phyloP scores from a whole-genome alignment of 1,139 yeast species.

The Casaregolazyma suthepensis region DNA sequence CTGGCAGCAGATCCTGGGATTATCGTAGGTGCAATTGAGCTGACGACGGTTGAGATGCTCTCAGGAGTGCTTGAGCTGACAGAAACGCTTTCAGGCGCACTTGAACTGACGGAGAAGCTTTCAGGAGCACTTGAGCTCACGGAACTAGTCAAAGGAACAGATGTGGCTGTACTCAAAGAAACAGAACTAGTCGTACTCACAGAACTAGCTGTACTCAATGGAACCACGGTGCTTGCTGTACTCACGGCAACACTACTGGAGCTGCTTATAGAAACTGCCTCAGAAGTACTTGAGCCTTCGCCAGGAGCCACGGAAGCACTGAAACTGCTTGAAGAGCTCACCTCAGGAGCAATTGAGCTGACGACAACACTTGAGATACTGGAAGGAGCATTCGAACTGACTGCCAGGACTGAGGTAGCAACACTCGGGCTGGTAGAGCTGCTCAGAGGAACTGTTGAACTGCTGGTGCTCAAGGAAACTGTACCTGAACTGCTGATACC shows the following conservation, averaged over 20 bases:
- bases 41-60: too few relatives aligned
- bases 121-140: too few relatives aligned
- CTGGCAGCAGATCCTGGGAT: background rate
- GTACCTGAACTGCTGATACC: too few relatives aligned
- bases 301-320: background rate
- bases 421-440: background rate
- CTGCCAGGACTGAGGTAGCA: background rate
- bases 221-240: too few relatives aligned
- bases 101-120: too few relatives aligned
- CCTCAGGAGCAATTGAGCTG: background rate
- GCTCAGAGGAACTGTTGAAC: background rate
- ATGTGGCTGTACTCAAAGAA: too few relatives aligned
- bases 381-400: background rate
- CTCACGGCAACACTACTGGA: too few relatives aligned
- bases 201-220: background rate
- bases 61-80: background rate
- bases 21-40: too few relatives aligned
- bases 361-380: background rate
- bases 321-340: background rate
- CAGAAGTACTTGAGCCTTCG: background rate
- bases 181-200: too few relatives aligned
- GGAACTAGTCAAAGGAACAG: background rate
- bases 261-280: too few relatives aligned
- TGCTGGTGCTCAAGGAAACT: background rate
- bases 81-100: too few relatives aligned